Percentiles rank a stretch among this genome's conserved stretches.
phyloP scores from a whole-genome alignment of 176 grass and related monocot genomes.

The Aegilops umbellulata region DNA sequence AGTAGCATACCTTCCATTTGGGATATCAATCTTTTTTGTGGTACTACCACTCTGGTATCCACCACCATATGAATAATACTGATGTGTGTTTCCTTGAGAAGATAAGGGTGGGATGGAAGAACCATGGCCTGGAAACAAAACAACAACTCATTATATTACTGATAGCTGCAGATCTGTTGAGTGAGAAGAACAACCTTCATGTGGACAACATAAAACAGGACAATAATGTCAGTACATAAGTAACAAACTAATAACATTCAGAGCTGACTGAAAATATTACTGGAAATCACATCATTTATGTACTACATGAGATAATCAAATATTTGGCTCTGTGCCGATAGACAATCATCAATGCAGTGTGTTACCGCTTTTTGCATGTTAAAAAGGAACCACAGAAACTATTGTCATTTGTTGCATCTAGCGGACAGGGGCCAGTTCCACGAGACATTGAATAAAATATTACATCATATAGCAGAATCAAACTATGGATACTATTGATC shows the following conservation, averaged over 20 bases:
- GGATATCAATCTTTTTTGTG: slow-evolving; percentile 85
- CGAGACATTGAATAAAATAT: no score
- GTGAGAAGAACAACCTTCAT: neutral
- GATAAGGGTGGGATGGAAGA: slow-evolving; percentile 47
- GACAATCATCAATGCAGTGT: no score
- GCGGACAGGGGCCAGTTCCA: neutral
- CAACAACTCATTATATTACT: neutral
- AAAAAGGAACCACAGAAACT: neutral
- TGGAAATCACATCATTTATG: neutral
- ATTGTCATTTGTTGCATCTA: neutral
- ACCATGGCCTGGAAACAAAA: slow-evolving; percentile 50
- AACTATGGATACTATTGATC: neutral
- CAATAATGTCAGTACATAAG: neutral
- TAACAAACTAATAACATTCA: neutral
- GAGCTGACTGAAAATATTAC: neutral
- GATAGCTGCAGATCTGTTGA: neutral
- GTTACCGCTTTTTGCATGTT: no score
- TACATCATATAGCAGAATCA: neutral
- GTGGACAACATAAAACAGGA: neutral
- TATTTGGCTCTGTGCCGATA: neutral
- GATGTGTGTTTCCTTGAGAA: slow-evolving; percentile 53
- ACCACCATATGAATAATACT: slow-evolving; percentile 70
- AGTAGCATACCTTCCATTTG: slow-evolving; percentile 69
- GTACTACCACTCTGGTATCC: slow-evolving; percentile 47
- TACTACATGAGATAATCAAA: neutral